Percentiles rank a stretch among this genome's conserved stretches.
Evolutionary conservation across 2,329 filamentous ascomycete genomes (phyloP).

Genomic region (Penicillium freii): DNA sequence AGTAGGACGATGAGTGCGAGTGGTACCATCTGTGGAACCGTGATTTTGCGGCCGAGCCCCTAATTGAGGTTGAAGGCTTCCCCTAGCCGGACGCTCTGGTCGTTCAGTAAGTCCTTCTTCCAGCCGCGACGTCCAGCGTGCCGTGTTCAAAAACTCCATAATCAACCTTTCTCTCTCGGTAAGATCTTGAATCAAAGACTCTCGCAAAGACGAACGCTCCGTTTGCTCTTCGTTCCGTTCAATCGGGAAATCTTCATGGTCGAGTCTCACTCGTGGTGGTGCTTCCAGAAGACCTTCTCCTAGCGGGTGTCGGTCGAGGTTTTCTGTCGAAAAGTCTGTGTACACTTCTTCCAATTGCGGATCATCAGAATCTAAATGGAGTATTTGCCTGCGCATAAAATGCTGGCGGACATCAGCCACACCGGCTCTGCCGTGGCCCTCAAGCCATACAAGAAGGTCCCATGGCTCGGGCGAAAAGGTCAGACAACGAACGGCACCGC

Average conservation of each 20-base stretch:
- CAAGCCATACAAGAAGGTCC: conserved; percentile 90
- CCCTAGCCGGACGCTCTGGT: conserved; percentile 30
- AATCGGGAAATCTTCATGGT: conserved; percentile 25
- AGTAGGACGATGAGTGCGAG: conserved; percentile 33
- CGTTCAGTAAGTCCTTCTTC: conserved; percentile 34
- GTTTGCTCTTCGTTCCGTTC: conserved; percentile 21
- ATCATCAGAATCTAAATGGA: conserved; percentile 39
- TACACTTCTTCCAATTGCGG: conserved; percentile 34
- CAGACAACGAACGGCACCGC: conserved; percentile 86
- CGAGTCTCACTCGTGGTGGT: conserved; percentile 25
- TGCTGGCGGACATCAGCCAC: conserved; percentile 48
- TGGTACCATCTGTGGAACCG: conserved; percentile 32
- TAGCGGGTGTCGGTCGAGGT: conserved; percentile 25
- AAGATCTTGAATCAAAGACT: conserved; percentile 40
- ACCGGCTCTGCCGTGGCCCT: conserved; percentile 64
- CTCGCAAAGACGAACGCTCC: conserved; percentile 33
- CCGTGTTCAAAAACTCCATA: conserved; percentile 44
- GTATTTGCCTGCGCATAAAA: conserved; percentile 46
- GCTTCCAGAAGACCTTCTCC: conserved; percentile 27
- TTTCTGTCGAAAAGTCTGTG: conserved; percentile 31
- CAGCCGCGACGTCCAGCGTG: conserved; percentile 38
- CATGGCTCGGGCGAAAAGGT: conserved; percentile 85
- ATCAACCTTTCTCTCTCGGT: conserved; percentile 45
- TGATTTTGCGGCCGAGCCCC: conserved; percentile 28
- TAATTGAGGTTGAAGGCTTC: conserved; percentile 29